A percentile compares a stretch with the other conserved stretches of the same genome.
Conservation (phyloP, 768 basidiomycete genomes). For the Mycena rebaudengoi region DNA sequence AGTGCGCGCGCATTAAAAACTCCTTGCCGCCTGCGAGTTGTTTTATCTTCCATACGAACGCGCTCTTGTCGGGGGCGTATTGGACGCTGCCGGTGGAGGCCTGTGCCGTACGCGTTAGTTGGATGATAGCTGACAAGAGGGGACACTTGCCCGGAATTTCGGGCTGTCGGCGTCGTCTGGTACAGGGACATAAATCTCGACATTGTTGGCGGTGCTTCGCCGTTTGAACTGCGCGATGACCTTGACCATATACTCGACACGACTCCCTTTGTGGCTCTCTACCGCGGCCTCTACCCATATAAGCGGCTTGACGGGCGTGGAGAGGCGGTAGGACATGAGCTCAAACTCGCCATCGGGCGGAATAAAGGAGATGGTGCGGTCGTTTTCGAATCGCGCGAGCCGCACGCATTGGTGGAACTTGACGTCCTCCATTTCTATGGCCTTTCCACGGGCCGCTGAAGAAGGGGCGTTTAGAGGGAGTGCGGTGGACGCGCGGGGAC, state of each 20-base stretch:
- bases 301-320: constrained; percentile 95
- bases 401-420: constrained; percentile 99
- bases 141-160: constrained; percentile 83
- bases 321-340: constrained; percentile 96
- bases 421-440: constrained; percentile 99
- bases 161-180: constrained; percentile 99
- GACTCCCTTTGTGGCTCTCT: constrained; percentile 91
- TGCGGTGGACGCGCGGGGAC: neutral
- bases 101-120: constrained; percentile 46
- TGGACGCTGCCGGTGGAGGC: constrained; percentile 95
- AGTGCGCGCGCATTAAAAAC: constrained; percentile 98
- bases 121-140: neutral
- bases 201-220: constrained; percentile 95
- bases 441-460: constrained; percentile 90
- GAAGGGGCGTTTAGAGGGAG: no score
- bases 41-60: constrained; percentile 99
- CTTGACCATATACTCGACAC: constrained; percentile 97
- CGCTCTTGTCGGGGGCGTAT: constrained; percentile 97
- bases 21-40: constrained; percentile 95
- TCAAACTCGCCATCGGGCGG: constrained; percentile 99
- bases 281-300: constrained; percentile 98
- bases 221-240: constrained; percentile 97
- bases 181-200: constrained; percentile 98
- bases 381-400: constrained; percentile 96
- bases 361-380: constrained; percentile 98